phyloP scores from a whole-genome alignment of 2,329 filamentous ascomycete genomes.

The Xylariaceae sp. region DNA sequence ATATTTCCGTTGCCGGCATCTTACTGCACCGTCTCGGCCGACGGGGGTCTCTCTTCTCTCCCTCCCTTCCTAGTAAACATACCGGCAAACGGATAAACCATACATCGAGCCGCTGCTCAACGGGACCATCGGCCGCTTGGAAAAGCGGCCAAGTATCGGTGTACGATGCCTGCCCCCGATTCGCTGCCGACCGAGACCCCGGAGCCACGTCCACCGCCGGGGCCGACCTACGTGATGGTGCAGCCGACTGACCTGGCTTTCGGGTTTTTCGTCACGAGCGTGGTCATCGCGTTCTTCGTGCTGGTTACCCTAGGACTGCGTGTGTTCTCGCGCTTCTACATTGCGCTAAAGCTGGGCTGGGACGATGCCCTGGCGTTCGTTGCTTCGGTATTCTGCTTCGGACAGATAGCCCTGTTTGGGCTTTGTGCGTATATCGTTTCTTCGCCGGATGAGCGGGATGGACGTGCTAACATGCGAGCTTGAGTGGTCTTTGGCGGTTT shows the following conservation, averaged over 20 bases:
- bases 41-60: not conserved
- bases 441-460: not conserved
- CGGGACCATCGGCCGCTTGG: constrained; percentile 11
- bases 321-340: constrained; percentile 19
- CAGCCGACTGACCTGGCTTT: constrained; percentile 15
- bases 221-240: constrained; percentile 17
- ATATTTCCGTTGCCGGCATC: no score
- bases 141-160: constrained; percentile 7
- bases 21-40: not conserved
- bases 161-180: constrained; percentile 6
- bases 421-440: constrained; percentile 15
- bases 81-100: not conserved
- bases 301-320: constrained; percentile 17
- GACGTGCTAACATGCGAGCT: constrained; percentile 7
- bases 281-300: constrained; percentile 15
- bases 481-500: constrained; percentile 22
- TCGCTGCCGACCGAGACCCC: constrained; percentile 15
- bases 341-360: constrained; percentile 19
- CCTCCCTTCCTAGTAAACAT: not conserved
- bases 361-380: constrained; percentile 20
- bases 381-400: constrained; percentile 15
- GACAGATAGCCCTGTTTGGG: constrained; percentile 18
- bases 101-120: constrained; percentile 6
- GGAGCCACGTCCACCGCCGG: constrained; percentile 15
- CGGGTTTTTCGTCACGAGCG: constrained; percentile 17